Conservation (phyloP, 2,329 filamentous ascomycete species). For the Tolypocladium paradoxum region DNA sequence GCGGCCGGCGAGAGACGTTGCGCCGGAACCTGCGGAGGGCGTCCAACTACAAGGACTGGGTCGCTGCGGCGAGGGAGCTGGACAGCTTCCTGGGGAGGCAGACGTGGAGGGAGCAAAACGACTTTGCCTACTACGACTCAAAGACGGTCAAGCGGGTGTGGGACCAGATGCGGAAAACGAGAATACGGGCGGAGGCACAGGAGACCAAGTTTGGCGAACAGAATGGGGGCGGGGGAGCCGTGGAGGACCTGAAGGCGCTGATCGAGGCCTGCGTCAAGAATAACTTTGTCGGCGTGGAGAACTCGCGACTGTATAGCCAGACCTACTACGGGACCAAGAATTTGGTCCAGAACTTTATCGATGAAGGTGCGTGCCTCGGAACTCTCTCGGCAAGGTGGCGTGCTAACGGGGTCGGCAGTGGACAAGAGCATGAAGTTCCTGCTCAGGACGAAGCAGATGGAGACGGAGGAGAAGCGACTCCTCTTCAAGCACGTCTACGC, state of each 20-base stretch:
- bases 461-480: slow-evolving; percentile 61
- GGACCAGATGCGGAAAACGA: slow-evolving; percentile 59
- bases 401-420: slow-evolving; percentile 29
- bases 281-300: slow-evolving; percentile 94
- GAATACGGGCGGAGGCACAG: slow-evolving; percentile 47
- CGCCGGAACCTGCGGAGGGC: slow-evolving; percentile 61
- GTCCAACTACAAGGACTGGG: slow-evolving; percentile 74
- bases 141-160: slow-evolving; percentile 70
- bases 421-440: slow-evolving; percentile 58
- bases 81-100: slow-evolving; percentile 75
- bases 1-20: slow-evolving; percentile 63
- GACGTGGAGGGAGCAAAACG: slow-evolving; percentile 67
- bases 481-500: slow-evolving; percentile 83
- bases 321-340: slow-evolving; percentile 98
- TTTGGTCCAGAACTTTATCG: slow-evolving; percentile 78
- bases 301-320: slow-evolving; percentile 88
- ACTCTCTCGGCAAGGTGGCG: background rate
- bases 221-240: slow-evolving; percentile 33
- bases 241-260: slow-evolving; percentile 67
- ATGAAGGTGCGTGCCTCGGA: slow-evolving; percentile 51
- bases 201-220: slow-evolving; percentile 25
- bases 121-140: slow-evolving; percentile 78
- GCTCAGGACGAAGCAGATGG: slow-evolving; percentile 54
- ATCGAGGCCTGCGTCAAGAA: slow-evolving; percentile 92
- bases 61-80: slow-evolving; percentile 64